Conservation (phyloP, 306 rosid species). For the Trichosanthes cucumerina region DNA sequence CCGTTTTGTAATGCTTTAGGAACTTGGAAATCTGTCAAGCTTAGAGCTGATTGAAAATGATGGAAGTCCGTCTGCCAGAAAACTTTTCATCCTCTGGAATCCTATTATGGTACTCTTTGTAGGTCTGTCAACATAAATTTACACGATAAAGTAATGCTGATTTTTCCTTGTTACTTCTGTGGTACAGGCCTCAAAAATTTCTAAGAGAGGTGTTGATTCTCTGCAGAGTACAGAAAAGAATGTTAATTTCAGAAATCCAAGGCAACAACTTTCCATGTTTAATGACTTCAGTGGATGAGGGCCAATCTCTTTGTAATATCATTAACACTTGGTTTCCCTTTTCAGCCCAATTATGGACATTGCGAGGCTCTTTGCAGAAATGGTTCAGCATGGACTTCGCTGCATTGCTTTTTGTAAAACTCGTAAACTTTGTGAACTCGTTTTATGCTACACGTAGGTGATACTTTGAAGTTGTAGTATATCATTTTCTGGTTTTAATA, state of each 20-base stretch:
- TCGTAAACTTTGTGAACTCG: conserved; percentile 84
- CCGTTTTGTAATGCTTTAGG: conserved; percentile 33
- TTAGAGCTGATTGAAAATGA: conserved; percentile 75
- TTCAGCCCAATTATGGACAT: conserved; percentile 64
- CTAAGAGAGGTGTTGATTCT: conserved; percentile 11
- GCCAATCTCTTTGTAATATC: not conserved
- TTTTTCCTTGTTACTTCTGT: conserved; percentile 15
- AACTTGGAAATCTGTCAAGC: conserved; percentile 69
- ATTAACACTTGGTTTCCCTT: conserved; percentile 13
- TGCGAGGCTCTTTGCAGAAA: conserved; percentile 78
- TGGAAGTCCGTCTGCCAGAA: conserved; percentile 91
- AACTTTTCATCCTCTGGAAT: conserved; percentile 88
- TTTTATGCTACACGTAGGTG: conserved; percentile 74
- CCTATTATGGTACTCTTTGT: conserved; percentile 23
- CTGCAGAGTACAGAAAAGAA: conserved; percentile 28
- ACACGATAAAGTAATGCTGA: not conserved
- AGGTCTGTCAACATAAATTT: not conserved
- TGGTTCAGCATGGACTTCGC: conserved; percentile 98
- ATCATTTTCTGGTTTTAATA: conserved; percentile 9
- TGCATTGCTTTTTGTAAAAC: conserved; percentile 85
- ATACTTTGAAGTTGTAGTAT: conserved; percentile 7
- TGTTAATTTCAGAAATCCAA: conserved; percentile 37
- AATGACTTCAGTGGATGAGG: not conserved
- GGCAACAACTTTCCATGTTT: conserved; percentile 28
- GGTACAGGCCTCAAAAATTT: conserved; percentile 30